These are phyloP conservation scores for Platismatia glauca DNA, from an alignment of 495 filamentous ascomycete genomes.

Conservation along the genomic window DNA sequence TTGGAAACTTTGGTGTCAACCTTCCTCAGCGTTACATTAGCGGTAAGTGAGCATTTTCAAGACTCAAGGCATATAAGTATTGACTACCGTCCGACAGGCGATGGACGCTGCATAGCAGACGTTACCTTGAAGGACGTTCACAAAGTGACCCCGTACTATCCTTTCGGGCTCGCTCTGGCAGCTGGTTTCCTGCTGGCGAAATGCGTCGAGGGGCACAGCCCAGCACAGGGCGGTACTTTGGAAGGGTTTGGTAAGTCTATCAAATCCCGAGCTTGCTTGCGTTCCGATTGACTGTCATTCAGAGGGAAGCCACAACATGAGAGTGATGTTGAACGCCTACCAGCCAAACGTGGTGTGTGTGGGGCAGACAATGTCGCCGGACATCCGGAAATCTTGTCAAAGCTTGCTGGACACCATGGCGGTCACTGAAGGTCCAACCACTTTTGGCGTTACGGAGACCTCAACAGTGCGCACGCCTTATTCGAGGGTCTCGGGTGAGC, in stretches of 20 bases:
- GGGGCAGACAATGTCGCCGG: not conserved
- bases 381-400: not conserved
- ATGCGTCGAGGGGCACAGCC: not conserved
- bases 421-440: not conserved
- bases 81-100: not conserved
- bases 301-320: not conserved
- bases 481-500: not conserved
- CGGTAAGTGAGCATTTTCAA: not conserved
- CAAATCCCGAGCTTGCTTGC: not conserved
- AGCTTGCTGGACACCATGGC: not conserved
- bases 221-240: not conserved
- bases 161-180: not conserved
- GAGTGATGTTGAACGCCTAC: not conserved
- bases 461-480: not conserved
- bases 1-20: not conserved
- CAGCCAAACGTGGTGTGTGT: not conserved
- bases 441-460: not conserved
- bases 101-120: not conserved
- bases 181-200: not conserved
- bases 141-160: not conserved
- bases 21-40: not conserved
- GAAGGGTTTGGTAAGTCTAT: not conserved
- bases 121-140: not conserved
- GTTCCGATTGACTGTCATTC: not conserved
- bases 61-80: not conserved